Evolutionary conservation across 257 asterid genomes (phyloP), one percentile per base, ranked within the genome.

Genomic region (Ehretia macrophylla): DNA sequence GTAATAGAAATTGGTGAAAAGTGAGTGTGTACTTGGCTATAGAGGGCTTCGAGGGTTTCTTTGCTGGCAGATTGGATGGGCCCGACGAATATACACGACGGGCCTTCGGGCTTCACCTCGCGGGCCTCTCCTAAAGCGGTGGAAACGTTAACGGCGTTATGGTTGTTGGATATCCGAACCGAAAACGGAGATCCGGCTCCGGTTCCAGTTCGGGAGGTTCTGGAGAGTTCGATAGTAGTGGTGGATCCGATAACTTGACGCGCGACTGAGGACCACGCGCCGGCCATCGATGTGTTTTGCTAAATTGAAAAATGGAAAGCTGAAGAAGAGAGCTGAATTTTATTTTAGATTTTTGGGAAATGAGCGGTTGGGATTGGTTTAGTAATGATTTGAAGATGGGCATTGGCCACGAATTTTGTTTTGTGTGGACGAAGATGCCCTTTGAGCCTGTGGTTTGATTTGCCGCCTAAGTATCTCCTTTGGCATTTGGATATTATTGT

Each of bases 1-100:
- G 14, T 12, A 27, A 27, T 27, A 27, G 35, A 27, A 27, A 27
- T 27, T 42, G 16, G 47, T 42, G 47, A 42, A 10, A 42, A 42
- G 8, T 42, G 47, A 6, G 38, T 56, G 53, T 77, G 51, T 58
- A 88, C 99, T 68, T 92, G 99, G 51, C 85, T 73, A 60, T 92
- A 92, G 17, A 92, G 93, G 40, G 99, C 96, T 78, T 92, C 99
- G n/a, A 92, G 81, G 9, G 86, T 92, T 69, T 86, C 99, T 66
- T 88, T 88, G 44, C 85, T 86, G 69, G 97, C 99, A 21, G 86
- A 76, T 69, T 92, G 97, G 8, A 92, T 74, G 17, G 97, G 96
- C 18, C 99, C 99, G 58, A 92, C 89, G 73, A 83, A 92, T 57
- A 92, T 68, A 71, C 99, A 92, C 12, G 99, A 88, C 49, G 96